These are phyloP conservation scores for Linderina pennispora DNA, from an alignment of 192 early-diverging fungal species.

Conservation along the genomic window DNA sequence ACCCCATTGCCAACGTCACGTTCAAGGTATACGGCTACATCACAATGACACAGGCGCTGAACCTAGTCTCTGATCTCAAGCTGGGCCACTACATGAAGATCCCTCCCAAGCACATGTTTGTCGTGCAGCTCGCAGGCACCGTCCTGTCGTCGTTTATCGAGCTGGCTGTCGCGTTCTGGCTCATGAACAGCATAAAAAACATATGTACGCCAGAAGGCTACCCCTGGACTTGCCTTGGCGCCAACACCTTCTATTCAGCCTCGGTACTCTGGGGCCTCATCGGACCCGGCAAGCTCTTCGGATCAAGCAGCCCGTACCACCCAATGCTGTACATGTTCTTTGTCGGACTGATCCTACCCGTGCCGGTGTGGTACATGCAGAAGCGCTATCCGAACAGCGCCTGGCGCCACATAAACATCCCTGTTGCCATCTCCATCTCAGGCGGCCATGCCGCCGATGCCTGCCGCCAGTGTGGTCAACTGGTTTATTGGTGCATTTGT, in stretches of 20 bases:
- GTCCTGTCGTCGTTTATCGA: conserved; percentile 63
- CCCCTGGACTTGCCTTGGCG: conserved; percentile 59
- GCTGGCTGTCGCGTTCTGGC: conserved; percentile 60
- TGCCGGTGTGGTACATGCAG: conserved; percentile 65
- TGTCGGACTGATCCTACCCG: conserved; percentile 60
- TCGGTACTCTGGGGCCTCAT: conserved; percentile 78
- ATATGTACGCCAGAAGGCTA: conserved; percentile 59
- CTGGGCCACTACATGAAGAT: conserved; percentile 80
- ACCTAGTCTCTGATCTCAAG: conserved; percentile 62
- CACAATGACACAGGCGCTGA: conserved; percentile 70
- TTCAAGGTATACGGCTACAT: conserved; percentile 86
- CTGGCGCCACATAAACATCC: conserved; percentile 58
- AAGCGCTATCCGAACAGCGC: conserved; percentile 56
- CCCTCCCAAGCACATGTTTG: conserved; percentile 78
- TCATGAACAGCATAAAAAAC: conserved; percentile 54
- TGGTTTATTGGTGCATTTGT: conserved; percentile 62
- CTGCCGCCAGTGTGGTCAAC: conserved; percentile 61
- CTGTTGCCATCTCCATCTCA: conserved; percentile 59
- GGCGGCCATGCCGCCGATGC: conserved; percentile 58
- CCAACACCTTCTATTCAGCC: conserved; percentile 61
- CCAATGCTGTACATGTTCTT: conserved; percentile 48
- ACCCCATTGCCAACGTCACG: conserved; percentile 75
- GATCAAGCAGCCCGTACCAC: conserved; percentile 50
- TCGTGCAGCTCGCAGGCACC: conserved; percentile 67
- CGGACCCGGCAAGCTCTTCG: conserved; percentile 65